phyloP scores from a whole-genome alignment of 2,329 filamentous ascomycete genomes.

The Geoglossum cookeanum region DNA sequence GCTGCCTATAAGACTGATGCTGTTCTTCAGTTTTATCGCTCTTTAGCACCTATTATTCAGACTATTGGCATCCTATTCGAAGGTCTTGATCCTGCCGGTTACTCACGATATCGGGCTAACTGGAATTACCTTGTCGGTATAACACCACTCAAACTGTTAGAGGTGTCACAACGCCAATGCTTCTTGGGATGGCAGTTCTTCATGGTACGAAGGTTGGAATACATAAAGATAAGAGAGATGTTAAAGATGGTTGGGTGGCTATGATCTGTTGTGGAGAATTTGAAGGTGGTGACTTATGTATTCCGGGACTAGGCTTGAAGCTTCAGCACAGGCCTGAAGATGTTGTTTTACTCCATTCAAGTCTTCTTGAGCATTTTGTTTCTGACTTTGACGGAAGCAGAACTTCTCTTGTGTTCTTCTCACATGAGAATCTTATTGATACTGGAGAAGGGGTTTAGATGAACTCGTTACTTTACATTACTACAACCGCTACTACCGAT shows the following conservation, averaged over 20 bases:
- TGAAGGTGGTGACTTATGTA: constrained; percentile 1
- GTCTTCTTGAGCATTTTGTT: constrained; percentile 1
- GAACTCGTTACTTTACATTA: not conserved
- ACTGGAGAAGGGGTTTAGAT: constrained; percentile 1
- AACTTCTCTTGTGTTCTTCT: constrained; percentile 1
- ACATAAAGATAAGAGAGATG: constrained; percentile 1
- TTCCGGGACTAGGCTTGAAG: not conserved
- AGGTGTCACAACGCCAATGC: not conserved
- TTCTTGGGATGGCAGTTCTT: constrained; percentile 1
- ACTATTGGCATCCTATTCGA: constrained; percentile 1
- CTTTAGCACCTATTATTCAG: not conserved
- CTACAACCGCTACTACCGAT: not conserved
- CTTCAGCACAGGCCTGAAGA: not conserved
- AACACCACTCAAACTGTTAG: not conserved
- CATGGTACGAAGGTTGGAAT: not conserved
- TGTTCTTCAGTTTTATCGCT: not conserved
- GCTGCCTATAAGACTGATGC: not conserved
- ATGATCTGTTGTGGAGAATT: constrained; percentile 1
- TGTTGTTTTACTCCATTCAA: not conserved
- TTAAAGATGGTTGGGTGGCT: not conserved
- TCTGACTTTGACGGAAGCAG: not conserved
- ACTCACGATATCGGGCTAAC: not conserved
- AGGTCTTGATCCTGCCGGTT: not conserved
- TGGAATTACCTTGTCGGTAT: constrained; percentile 1
- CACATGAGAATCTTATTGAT: constrained; percentile 1